Evolutionary conservation across 2,329 filamentous ascomycete genomes (phyloP), one percentile per base, ranked within the genome.

Genomic region (Xylaria polymorpha): DNA sequence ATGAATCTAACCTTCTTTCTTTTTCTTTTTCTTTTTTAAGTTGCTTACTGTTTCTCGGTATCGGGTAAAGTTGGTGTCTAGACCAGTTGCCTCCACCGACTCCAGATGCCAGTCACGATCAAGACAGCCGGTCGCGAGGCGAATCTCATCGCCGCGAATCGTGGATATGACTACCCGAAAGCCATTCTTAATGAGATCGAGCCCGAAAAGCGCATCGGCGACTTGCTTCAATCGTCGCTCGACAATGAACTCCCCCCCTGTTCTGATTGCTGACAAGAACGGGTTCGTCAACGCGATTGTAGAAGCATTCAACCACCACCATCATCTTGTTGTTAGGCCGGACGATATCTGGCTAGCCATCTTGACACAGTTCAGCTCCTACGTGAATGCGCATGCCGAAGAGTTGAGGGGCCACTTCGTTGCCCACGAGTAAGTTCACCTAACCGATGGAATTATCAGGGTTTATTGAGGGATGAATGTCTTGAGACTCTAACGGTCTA

Each of bases 341-440:
- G 85, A 88, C 35, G 85, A 88, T 66, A 73, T 87, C 18, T 88
- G 85, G 85, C 79, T 86, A 53, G 77, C 84, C 6, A 85, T 87
- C 68, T 73, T 87, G 0, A 78, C 80, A 0, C 85, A 88, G 68
- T 71, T 87, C 1, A 82, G 78, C 71, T 77, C 81, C 64, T 85
- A 80, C 69, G 77, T 87, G 72, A 85, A 85, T 59, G 79, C 74
- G 1, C 77, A 86, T 67, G 78, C 83, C 4, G 82, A 86, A 69
- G 75, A 82, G n/a, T 75, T 87, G 6, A 78, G 83, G 12, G 66
- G 67, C 0, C 65, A 73, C 9, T 85, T 87, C 62, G 83, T 86
- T 3, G 61, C 73, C 0, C 83, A 85, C 68, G 62, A 81, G 50
- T 53, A 32, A 35, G 50, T 53, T 53, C 50, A 35, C 22, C 25